A percentile compares a stretch with the other conserved stretches of the same genome.
These are phyloP conservation scores for Capsicum baccatum DNA, from an alignment of 257 asterid species.

Conservation along the genomic window DNA sequence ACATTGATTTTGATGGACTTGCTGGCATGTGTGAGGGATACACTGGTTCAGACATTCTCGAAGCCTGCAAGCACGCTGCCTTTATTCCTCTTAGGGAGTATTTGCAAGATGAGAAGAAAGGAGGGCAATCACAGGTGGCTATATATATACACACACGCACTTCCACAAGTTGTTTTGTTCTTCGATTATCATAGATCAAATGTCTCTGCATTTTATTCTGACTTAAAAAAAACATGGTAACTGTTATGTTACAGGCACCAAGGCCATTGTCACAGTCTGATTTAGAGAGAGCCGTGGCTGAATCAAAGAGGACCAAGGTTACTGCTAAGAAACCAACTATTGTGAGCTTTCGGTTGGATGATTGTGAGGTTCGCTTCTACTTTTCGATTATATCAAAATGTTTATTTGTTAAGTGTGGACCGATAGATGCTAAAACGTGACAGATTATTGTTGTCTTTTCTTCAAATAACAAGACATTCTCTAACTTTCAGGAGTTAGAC, in stretches of 20 bases:
- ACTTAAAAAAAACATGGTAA: neutral
- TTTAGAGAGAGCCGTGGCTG: slow-evolving; percentile 33
- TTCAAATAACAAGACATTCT: slow-evolving; percentile 16
- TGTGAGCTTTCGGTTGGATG: slow-evolving; percentile 25
- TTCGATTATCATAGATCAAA: neutral
- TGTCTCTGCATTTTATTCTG: neutral
- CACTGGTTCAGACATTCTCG: slow-evolving; percentile 40
- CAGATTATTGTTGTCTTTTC: neutral
- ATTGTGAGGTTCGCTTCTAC: slow-evolving; percentile 30
- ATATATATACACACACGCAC: neutral
- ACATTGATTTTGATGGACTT: slow-evolving; percentile 32
- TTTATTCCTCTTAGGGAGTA: slow-evolving; percentile 37
- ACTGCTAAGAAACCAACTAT: slow-evolving; percentile 9
- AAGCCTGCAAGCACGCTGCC: slow-evolving; percentile 41
- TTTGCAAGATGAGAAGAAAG: slow-evolving; percentile 39
- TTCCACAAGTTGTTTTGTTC: neutral
- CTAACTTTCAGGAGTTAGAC: slow-evolving; percentile 25
- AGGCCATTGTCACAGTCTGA: slow-evolving; percentile 38
- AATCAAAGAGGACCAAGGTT: slow-evolving; percentile 31
- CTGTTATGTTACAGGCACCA: slow-evolving; percentile 33
- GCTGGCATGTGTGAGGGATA: slow-evolving; percentile 41
- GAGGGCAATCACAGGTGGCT: slow-evolving; percentile 30
- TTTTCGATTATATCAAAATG: slow-evolving; percentile 4
- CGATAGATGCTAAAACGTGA: neutral
- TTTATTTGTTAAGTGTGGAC: neutral